These are phyloP conservation scores for Citrus unshiu DNA, from an alignment of 345 rosid species.

Conservation along the genomic window DNA sequence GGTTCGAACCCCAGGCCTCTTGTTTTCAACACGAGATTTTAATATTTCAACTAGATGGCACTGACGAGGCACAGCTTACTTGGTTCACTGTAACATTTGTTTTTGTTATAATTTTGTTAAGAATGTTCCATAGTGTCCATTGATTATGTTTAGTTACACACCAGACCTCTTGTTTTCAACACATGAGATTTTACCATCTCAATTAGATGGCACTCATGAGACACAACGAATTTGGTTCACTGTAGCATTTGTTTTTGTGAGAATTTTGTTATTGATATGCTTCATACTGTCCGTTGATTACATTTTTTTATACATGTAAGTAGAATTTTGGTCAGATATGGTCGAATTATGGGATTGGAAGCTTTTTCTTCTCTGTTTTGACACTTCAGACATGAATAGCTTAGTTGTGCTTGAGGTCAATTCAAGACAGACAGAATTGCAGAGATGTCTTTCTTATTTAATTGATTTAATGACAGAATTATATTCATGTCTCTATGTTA, in stretches of 20 bases:
- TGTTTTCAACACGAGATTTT: no score
- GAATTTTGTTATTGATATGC: neutral
- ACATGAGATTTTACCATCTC: no score
- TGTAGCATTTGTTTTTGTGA: neutral
- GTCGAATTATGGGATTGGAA: neutral
- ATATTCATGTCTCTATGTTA: conserved; percentile 1
- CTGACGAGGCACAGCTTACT: neutral
- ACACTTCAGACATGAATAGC: neutral
- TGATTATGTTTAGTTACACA: neutral
- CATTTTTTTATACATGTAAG: neutral
- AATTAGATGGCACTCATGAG: neutral
- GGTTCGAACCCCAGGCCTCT: no score
- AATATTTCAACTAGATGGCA: no score
- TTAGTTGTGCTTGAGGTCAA: neutral
- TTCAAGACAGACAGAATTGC: neutral
- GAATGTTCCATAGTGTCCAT: no score
- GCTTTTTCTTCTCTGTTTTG: neutral
- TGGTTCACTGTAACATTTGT: neutral
- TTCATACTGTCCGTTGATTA: neutral
- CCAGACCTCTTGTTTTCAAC: no score
- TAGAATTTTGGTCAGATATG: neutral
- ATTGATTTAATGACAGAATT: neutral
- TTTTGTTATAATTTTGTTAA: neutral
- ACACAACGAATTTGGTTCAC: neutral
- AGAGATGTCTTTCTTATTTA: neutral